Percentiles rank a stretch among this genome's conserved stretches.
Conservation (phyloP, 495 filamentous ascomycete species). For the Chaetomium fimeti region DNA sequence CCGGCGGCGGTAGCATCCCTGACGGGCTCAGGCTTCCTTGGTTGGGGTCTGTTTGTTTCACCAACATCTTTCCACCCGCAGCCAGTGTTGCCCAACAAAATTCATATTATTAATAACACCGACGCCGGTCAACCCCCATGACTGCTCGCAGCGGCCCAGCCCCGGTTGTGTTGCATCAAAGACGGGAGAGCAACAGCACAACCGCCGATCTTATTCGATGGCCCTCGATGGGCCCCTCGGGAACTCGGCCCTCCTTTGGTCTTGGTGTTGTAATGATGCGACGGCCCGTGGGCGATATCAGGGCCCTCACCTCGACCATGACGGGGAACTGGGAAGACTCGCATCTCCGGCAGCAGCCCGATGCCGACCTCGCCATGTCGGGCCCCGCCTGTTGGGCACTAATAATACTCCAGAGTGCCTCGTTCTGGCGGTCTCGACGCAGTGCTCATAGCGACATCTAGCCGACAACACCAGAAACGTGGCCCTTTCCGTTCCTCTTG, state of each 20-base stretch:
- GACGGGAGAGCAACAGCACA: background rate
- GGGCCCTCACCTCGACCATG: no score
- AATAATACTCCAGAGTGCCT: background rate
- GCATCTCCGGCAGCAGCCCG: background rate
- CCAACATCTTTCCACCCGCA: background rate
- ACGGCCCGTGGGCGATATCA: background rate
- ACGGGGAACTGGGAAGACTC: background rate
- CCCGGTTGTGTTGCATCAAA: background rate
- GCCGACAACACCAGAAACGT: background rate
- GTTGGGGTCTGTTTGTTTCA: background rate
- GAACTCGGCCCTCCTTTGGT: slow-evolving; percentile 10
- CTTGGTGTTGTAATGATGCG: background rate
- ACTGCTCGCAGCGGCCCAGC: background rate
- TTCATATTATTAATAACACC: background rate
- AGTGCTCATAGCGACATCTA: no score
- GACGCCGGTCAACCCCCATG: background rate
- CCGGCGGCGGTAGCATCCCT: background rate
- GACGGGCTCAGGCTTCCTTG: background rate
- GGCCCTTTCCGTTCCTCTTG: background rate
- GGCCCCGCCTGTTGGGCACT: background rate
- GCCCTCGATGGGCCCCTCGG: slow-evolving; percentile 2
- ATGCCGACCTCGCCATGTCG: background rate
- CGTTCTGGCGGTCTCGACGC: background rate
- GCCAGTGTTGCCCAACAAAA: background rate
- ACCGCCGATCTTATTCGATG: background rate